Conservation (phyloP, 306 rosid species). For the Sicyos edulis region DNA sequence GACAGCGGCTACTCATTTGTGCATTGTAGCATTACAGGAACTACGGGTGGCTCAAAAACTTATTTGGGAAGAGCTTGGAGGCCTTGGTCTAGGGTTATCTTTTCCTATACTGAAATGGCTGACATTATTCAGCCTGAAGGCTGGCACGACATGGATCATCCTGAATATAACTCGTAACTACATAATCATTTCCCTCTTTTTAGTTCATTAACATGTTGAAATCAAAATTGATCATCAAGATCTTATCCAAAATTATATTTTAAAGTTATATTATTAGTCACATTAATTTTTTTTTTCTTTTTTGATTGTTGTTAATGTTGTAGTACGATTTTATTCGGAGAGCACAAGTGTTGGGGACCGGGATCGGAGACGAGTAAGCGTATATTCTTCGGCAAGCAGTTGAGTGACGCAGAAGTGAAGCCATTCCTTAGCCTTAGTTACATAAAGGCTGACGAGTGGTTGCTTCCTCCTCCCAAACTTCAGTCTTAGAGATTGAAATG, state of each 20-base stretch:
- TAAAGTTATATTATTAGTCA: too few species aligned
- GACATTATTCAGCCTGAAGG: conserved; percentile 26
- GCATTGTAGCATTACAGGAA: conserved; percentile 42
- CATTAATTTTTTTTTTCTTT: too few species aligned
- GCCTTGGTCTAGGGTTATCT: conserved; percentile 31
- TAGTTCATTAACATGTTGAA: too few species aligned
- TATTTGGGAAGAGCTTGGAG: conserved; percentile 58
- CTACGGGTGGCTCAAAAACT: conserved; percentile 20
- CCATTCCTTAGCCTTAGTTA: not conserved
- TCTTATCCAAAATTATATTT: too few species aligned
- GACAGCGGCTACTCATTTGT: conserved; percentile 41
- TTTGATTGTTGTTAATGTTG: not conserved
- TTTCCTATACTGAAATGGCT: conserved; percentile 34
- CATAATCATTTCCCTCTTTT: not conserved
- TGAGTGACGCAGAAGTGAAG: not conserved
- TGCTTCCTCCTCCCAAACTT: conserved; percentile 7
- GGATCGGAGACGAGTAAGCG: not conserved
- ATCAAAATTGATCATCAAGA: too few species aligned
- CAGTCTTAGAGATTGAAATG: not conserved
- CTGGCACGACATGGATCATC: conserved; percentile 33
- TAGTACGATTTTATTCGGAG: not conserved
- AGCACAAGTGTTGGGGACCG: not conserved
- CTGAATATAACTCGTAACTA: conserved; percentile 18
- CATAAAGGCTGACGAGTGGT: not conserved
- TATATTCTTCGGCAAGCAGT: not conserved